phyloP scores from a whole-genome alignment of 2,329 filamentous ascomycete genomes.

The Aspergillus sp. region DNA sequence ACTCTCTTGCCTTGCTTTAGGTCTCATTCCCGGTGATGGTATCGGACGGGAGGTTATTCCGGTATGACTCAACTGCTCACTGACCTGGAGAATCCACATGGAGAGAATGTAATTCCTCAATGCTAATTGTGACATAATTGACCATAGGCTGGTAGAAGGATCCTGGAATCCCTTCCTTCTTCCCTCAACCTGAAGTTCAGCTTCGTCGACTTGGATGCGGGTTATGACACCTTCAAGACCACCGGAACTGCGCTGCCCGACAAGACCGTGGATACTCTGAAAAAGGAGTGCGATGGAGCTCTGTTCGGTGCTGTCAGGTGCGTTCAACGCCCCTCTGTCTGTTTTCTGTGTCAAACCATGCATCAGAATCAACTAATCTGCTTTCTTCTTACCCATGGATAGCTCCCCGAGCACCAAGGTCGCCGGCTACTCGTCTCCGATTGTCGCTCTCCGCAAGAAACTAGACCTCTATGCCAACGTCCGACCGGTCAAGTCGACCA shows the following conservation, averaged over 20 bases:
- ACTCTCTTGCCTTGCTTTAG: slow-evolving; percentile 46
- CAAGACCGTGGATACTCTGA: slow-evolving; percentile 83
- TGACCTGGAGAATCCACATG: neutral
- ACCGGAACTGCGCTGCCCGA: slow-evolving; percentile 87
- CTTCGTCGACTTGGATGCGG: slow-evolving; percentile 89
- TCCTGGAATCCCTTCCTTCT: slow-evolving; percentile 89
- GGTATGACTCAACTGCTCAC: slow-evolving; percentile 37
- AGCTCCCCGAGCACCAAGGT: slow-evolving; percentile 85
- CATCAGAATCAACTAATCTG: neutral
- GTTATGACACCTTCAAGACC: slow-evolving; percentile 89
- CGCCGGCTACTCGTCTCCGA: slow-evolving; percentile 93
- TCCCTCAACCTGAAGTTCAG: slow-evolving; percentile 91
- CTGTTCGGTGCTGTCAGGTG: slow-evolving; percentile 90
- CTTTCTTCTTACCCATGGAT: neutral
- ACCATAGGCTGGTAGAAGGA: slow-evolving; percentile 68
- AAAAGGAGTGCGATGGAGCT: slow-evolving; percentile 89
- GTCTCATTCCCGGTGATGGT: slow-evolving; percentile 95
- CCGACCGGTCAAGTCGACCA: slow-evolving; percentile 84
- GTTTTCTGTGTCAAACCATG: neutral
- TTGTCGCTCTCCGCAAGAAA: slow-evolving; percentile 92
- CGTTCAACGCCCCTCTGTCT: neutral
- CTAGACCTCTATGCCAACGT: slow-evolving; percentile 97
- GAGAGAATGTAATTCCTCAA: neutral
- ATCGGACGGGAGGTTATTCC: slow-evolving; percentile 99
- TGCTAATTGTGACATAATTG: slow-evolving; percentile 13